Conservation (phyloP, 306 rosid species). For the Acacia acuminata region DNA sequence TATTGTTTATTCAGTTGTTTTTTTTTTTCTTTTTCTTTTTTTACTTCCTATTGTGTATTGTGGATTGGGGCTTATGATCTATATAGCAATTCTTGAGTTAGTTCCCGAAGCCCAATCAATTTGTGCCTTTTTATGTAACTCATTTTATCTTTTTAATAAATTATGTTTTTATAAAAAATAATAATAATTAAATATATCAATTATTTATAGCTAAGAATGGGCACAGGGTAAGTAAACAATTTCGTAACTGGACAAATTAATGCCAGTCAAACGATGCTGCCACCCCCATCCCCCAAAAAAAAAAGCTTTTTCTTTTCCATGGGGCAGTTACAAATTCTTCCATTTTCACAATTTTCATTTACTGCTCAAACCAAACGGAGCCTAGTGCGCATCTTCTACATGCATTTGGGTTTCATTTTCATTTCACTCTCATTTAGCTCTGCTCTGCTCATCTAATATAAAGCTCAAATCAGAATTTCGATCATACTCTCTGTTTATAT, state of each 20-base stretch:
- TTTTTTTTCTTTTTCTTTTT: too few species aligned
- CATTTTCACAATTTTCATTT: background rate
- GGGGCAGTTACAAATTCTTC: background rate
- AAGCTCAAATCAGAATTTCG: background rate
- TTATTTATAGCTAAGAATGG: background rate
- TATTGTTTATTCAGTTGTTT: too few species aligned
- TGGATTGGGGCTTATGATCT: too few species aligned
- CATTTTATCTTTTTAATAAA: too few species aligned
- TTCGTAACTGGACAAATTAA: background rate
- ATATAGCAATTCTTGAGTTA: too few species aligned
- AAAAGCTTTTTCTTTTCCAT: background rate
- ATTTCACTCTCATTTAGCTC: constrained; percentile 18
- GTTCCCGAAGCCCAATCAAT: too few species aligned
- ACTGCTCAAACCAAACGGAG: constrained; percentile 7
- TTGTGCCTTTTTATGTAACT: too few species aligned
- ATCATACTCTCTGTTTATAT: background rate
- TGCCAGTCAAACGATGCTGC: background rate
- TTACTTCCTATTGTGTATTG: too few species aligned
- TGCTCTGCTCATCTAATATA: background rate
- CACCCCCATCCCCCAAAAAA: too few species aligned
- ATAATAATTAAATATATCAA: too few species aligned
- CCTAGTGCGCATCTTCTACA: background rate
- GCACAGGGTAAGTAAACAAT: background rate
- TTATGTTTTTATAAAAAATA: too few species aligned
- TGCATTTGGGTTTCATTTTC: constrained; percentile 33